A percentile compares a stretch with the other conserved stretches of the same genome.
Conservation (phyloP, 805 yeast species). For the Brettanomyces bruxellensis region DNA sequence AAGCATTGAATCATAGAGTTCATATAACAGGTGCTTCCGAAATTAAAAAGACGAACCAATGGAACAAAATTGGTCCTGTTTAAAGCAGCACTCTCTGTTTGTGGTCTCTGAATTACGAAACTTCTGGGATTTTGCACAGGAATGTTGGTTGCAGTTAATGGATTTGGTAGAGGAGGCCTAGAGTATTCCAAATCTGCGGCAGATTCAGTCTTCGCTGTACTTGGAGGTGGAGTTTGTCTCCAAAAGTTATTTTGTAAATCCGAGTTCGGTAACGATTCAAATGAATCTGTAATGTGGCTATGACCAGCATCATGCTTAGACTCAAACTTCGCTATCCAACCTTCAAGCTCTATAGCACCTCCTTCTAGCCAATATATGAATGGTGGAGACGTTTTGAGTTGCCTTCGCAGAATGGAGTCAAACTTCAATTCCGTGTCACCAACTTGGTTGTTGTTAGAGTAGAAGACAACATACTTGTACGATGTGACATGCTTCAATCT, state of each 20-base stretch:
- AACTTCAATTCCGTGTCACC: constrained; percentile 20
- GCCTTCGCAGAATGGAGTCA: background rate
- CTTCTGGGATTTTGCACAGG: background rate
- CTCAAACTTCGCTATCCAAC: background rate
- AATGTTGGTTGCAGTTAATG: background rate
- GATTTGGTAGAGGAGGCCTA: too few species aligned
- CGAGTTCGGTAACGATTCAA: too few species aligned
- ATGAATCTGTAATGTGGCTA: too few species aligned
- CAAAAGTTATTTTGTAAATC: too few species aligned
- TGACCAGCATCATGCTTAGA: background rate
- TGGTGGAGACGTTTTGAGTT: background rate
- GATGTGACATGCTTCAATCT: constrained; percentile 14
- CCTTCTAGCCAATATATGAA: constrained; percentile 1
- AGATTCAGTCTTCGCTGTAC: too few species aligned
- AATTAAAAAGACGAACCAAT: constrained; percentile 40
- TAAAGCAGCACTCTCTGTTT: background rate
- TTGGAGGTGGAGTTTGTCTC: too few species aligned
- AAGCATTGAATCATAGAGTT: constrained; percentile 67
- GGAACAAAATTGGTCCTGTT: constrained; percentile 6
- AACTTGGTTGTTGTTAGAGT: constrained; percentile 28
- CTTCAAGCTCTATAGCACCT: background rate
- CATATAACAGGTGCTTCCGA: constrained; percentile 70
- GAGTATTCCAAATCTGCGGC: too few species aligned
- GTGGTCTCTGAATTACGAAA: background rate
- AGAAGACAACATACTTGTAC: constrained; percentile 30